Evolutionary conservation across 345 rosid species (phyloP).

Genomic region (Nephelium lappaceum): DNA sequence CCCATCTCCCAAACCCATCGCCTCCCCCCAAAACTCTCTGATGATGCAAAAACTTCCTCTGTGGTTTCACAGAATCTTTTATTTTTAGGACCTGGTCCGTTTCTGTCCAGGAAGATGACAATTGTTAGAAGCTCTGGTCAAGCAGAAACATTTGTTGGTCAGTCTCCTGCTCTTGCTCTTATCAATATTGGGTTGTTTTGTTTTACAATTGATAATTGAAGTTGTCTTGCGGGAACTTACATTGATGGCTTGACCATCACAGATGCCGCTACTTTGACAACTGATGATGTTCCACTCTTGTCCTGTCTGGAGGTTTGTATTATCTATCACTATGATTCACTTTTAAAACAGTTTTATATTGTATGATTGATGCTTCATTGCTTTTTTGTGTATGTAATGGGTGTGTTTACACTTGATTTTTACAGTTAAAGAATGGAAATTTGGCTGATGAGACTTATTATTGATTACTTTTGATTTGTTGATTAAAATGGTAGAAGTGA

Average conservation of each 20-base stretch:
- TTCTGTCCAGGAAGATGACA: slow-evolving; percentile 17
- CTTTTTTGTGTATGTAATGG: not conserved
- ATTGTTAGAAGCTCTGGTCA: slow-evolving; percentile 30
- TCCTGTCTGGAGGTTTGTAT: slow-evolving; percentile 60
- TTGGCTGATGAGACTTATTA: not conserved
- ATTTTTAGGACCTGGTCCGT: slow-evolving; percentile 26
- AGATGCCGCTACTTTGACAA: slow-evolving; percentile 43
- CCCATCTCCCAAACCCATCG: slow-evolving; percentile 22
- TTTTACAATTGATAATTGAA: not conserved
- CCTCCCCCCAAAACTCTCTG: slow-evolving; percentile 21
- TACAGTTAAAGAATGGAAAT: not conserved
- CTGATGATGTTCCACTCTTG: slow-evolving; percentile 54
- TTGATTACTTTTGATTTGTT: not conserved
- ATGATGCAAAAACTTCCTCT: not conserved
- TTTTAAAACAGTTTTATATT: not conserved
- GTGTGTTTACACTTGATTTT: not conserved
- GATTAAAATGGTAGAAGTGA: not conserved
- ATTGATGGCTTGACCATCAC: slow-evolving; percentile 4
- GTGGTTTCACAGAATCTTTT: slow-evolving; percentile 13
- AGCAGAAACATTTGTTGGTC: slow-evolving; percentile 38
- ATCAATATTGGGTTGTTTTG: not conserved
- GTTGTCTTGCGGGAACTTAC: not conserved
- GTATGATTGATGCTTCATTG: not conserved
- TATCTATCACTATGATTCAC: slow-evolving; percentile 1
- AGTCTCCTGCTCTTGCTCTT: slow-evolving; percentile 9